Percentiles rank a stretch among this genome's conserved stretches.
phyloP scores from a whole-genome alignment of 148 eudicot species.

The Linanthus parryae region DNA sequence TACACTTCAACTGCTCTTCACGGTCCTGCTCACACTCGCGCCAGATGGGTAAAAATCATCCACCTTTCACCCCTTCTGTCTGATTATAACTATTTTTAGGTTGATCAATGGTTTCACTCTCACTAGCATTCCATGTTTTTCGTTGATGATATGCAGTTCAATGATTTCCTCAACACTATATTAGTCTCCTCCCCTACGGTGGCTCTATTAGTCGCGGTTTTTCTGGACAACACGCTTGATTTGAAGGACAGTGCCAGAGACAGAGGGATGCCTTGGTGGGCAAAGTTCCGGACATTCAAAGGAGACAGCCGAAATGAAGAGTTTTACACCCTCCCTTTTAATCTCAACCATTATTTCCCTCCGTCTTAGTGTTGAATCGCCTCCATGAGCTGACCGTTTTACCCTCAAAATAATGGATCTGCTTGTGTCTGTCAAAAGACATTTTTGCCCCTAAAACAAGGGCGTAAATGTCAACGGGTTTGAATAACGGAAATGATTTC shows the following conservation, averaged over 20 bases:
- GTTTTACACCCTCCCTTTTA: slow-evolving; percentile 93
- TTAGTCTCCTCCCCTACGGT: slow-evolving; percentile 91
- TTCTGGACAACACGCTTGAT: slow-evolving; percentile 94
- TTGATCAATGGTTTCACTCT: too few relatives aligned
- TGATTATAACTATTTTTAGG: too few relatives aligned
- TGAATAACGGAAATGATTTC: too few relatives aligned
- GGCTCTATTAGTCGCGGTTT: slow-evolving; percentile 70
- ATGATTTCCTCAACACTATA: slow-evolving; percentile 84
- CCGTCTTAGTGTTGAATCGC: slow-evolving; percentile 46
- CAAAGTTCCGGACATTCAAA: slow-evolving; percentile 82
- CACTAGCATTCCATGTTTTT: neutral
- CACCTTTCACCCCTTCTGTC: too few relatives aligned
- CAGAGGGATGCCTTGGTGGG: slow-evolving; percentile 99
- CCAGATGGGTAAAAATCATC: slow-evolving; percentile 99
- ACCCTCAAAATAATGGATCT: too few relatives aligned
- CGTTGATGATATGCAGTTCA: slow-evolving; percentile 53
- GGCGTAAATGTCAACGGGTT: too few relatives aligned
- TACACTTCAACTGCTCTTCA: slow-evolving; percentile 67
- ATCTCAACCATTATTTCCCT: slow-evolving; percentile 92
- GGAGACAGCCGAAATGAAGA: slow-evolving; percentile 95
- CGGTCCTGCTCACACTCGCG: slow-evolving; percentile 88
- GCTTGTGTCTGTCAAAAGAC: too few relatives aligned
- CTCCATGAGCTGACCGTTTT: neutral
- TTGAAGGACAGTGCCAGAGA: slow-evolving; percentile 84
- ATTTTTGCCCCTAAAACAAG: too few relatives aligned